phyloP scores from a whole-genome alignment of 371 early-diverging fungal species.

The Parasitella parasitica region DNA sequence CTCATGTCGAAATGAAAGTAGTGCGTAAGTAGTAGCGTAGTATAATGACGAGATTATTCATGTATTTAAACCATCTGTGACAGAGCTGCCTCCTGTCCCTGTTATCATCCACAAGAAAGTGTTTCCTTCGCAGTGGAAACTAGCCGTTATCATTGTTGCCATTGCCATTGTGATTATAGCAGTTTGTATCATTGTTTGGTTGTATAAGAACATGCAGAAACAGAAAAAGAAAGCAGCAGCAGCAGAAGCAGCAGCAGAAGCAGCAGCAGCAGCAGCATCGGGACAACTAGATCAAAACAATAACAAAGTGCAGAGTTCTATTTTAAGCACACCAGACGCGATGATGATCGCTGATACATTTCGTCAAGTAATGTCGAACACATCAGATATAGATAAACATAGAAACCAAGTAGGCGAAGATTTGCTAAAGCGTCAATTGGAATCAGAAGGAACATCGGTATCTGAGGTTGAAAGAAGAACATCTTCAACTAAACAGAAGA shows the following conservation, averaged over 20 bases:
- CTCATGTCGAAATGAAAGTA: neutral
- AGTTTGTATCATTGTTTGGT: constrained; percentile 14
- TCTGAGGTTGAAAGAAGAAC: constrained; percentile 15
- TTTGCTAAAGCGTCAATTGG: constrained; percentile 6
- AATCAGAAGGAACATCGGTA: constrained; percentile 15
- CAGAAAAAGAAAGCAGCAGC: neutral
- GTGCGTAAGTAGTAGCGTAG: neutral
- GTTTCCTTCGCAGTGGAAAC: constrained; percentile 12
- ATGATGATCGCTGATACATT: constrained; percentile 17
- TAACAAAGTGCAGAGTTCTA: neutral
- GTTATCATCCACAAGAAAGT: neutral
- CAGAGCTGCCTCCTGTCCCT: constrained; percentile 9
- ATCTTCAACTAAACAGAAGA: neutral
- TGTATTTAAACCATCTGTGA: neutral
- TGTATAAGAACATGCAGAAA: constrained; percentile 19
- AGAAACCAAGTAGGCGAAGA: constrained; percentile 12
- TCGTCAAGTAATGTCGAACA: constrained; percentile 18
- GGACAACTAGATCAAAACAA: neutral
- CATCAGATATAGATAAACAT: neutral
- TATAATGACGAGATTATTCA: neutral
- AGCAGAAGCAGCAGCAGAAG: neutral
- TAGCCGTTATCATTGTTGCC: constrained; percentile 21
- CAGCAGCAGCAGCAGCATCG: neutral
- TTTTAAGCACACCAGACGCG: constrained; percentile 21
- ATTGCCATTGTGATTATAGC: constrained; percentile 11